These are phyloP conservation scores for Cyclotella choctawhatcheeana DNA, from an alignment of 108 stramenopile genomes.

Conservation along the genomic window DNA sequence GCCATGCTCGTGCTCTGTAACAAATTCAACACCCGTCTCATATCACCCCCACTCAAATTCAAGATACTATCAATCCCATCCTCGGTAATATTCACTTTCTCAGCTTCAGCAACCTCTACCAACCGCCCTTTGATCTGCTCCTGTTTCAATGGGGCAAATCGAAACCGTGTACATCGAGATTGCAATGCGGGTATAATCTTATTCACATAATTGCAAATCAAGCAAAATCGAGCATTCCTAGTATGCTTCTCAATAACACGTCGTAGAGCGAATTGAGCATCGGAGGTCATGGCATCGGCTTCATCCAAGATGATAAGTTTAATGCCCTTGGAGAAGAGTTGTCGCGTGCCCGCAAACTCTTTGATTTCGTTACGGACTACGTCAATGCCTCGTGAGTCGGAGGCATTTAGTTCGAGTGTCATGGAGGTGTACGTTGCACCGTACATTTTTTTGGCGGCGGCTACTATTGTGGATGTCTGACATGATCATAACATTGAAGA, in stretches of 20 bases:
- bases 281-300: slow-evolving; percentile 94
- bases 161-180: slow-evolving; percentile 93
- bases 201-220: slow-evolving; percentile 96
- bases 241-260: slow-evolving; percentile 94
- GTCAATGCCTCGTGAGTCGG: slow-evolving; percentile 87
- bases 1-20: slow-evolving; percentile 91
- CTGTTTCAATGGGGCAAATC: slow-evolving; percentile 88
- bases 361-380: slow-evolving; percentile 97
- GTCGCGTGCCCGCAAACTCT: slow-evolving; percentile 93
- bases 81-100: slow-evolving; percentile 62
- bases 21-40: slow-evolving; percentile 92
- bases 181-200: slow-evolving; percentile 98
- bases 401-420: slow-evolving; percentile 92
- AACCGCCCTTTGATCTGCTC: slow-evolving; percentile 84
- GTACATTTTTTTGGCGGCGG: slow-evolving; percentile 95
- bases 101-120: slow-evolving; percentile 71
- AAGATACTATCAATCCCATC: slow-evolving; percentile 84
- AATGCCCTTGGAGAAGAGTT: slow-evolving; percentile 83
- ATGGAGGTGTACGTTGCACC: slow-evolving; percentile 81
- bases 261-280: slow-evolving; percentile 93
- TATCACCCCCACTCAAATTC: slow-evolving; percentile 82
- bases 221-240: slow-evolving; percentile 92
- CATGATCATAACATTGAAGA: neutral
- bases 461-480: slow-evolving; percentile 92
- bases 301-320: slow-evolving; percentile 95